These are phyloP conservation scores for Aquilaria yunnanensis DNA, from an alignment of 345 rosid species.

Conservation along the genomic window DNA sequence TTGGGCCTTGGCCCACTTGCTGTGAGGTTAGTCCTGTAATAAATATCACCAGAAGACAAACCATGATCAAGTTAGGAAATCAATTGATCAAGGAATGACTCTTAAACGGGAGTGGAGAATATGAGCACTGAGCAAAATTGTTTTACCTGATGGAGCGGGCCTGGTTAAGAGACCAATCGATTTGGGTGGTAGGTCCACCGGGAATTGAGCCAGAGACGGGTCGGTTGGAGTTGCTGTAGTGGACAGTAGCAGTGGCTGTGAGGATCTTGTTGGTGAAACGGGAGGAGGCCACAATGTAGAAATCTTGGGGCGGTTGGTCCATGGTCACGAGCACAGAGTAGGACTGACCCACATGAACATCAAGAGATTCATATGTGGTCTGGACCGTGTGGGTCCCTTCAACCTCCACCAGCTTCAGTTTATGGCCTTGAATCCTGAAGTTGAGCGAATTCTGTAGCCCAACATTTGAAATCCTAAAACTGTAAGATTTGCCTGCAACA, in stretches of 20 bases:
- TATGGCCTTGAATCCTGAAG: slow-evolving; percentile 66
- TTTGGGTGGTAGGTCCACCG: slow-evolving; percentile 35
- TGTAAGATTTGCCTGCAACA: slow-evolving; percentile 59
- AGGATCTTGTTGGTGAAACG: slow-evolving; percentile 45
- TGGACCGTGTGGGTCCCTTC: slow-evolving; percentile 92
- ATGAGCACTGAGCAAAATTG: not conserved
- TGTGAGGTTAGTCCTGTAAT: slow-evolving; percentile 67
- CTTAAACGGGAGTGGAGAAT: not conserved
- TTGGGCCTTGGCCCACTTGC: slow-evolving; percentile 96
- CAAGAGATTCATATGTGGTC: slow-evolving; percentile 49
- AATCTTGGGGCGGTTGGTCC: slow-evolving; percentile 59
- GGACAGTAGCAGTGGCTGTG: slow-evolving; percentile 45
- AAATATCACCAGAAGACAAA: not conserved
- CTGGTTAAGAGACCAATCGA: slow-evolving; percentile 70
- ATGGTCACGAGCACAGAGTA: slow-evolving; percentile 82
- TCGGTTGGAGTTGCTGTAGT: slow-evolving; percentile 50
- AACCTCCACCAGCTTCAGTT: slow-evolving; percentile 76
- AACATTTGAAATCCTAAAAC: slow-evolving; percentile 85
- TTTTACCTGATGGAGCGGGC: slow-evolving; percentile 63
- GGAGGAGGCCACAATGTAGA: slow-evolving; percentile 52
- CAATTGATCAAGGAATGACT: not conserved
- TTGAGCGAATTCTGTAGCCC: slow-evolving; percentile 67
- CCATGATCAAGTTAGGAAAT: not conserved
- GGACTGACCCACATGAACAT: slow-evolving; percentile 84
- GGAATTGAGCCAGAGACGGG: slow-evolving; percentile 42